Conservation (phyloP, 768 basidiomycete genomes). For the Pleurotus platypus region DNA sequence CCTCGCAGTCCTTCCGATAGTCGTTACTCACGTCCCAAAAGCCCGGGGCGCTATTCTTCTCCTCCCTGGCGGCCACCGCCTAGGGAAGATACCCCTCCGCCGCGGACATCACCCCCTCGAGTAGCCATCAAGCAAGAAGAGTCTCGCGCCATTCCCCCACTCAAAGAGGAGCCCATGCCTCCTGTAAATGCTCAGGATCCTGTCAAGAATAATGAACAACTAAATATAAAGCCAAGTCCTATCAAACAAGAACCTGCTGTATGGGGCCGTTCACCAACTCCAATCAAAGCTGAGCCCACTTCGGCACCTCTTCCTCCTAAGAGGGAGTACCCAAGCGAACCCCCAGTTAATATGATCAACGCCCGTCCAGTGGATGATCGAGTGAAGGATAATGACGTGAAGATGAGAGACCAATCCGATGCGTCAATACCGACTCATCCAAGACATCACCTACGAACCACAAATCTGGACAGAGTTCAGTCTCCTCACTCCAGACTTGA, state of each 20-base stretch:
- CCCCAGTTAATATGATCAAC: too few relatives aligned
- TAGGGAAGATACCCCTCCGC: constrained; percentile 16
- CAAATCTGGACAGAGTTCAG: too few relatives aligned
- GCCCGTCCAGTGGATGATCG: too few relatives aligned
- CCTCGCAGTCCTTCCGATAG: background rate
- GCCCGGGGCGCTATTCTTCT: background rate
- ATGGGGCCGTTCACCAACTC: too few relatives aligned
- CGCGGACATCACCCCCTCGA: background rate
- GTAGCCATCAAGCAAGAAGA: background rate
- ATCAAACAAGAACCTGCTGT: background rate
- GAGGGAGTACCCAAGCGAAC: too few relatives aligned
- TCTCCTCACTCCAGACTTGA: too few relatives aligned
- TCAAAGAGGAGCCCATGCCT: too few relatives aligned
- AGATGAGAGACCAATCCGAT: background rate
- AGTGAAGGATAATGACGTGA: background rate
- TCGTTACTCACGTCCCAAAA: background rate
- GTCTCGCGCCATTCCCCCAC: background rate
- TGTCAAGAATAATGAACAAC: too few relatives aligned
- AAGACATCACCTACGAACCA: too few relatives aligned
- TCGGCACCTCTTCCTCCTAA: too few relatives aligned
- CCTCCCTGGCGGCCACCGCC: constrained; percentile 12
- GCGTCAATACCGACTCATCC: background rate
- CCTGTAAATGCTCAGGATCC: too few relatives aligned
- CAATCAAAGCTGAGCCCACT: too few relatives aligned
- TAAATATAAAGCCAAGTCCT: background rate